Evolutionary conservation across 345 rosid species (phyloP).

Genomic region (Lenwebbia sp.): DNA sequence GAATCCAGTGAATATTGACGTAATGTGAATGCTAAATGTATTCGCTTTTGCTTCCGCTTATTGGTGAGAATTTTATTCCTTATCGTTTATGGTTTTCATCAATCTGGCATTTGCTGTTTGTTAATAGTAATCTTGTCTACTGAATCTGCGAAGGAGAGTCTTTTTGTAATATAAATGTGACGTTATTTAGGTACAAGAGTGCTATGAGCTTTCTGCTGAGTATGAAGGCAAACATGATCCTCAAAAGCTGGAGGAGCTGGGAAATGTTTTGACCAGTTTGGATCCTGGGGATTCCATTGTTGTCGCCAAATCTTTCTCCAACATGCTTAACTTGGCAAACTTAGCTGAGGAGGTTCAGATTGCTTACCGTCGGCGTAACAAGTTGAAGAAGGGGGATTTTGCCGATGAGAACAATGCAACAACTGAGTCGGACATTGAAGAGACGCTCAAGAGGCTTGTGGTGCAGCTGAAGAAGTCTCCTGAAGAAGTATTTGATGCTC

Average conservation of each 20-base stretch:
- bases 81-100: not conserved
- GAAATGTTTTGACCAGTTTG: constrained; percentile 71
- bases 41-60: not conserved
- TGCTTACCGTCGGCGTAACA: constrained; percentile 74
- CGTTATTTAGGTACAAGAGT: constrained; percentile 72
- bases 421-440: constrained; percentile 94
- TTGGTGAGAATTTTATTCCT: not conserved
- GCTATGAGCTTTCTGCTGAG: constrained; percentile 92
- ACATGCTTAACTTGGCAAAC: constrained; percentile 98
- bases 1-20: not conserved
- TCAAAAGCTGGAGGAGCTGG: constrained; percentile 80
- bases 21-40: not conserved
- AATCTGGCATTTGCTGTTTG: not conserved
- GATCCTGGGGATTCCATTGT: constrained; percentile 98
- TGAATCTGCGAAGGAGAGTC: not conserved
- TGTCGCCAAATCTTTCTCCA: constrained; percentile 76
- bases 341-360: constrained; percentile 98
- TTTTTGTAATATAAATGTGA: not conserved
- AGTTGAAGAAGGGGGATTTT: constrained; percentile 83
- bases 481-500: constrained; percentile 78
- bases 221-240: constrained; percentile 78
- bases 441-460: constrained; percentile 89
- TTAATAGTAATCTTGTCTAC: not conserved
- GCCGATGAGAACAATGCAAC: constrained; percentile 74
- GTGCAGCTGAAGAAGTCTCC: constrained; percentile 75